These are phyloP conservation scores for Phytophthora podocarpi DNA, from an alignment of 352 stramenopile species.

Conservation along the genomic window DNA sequence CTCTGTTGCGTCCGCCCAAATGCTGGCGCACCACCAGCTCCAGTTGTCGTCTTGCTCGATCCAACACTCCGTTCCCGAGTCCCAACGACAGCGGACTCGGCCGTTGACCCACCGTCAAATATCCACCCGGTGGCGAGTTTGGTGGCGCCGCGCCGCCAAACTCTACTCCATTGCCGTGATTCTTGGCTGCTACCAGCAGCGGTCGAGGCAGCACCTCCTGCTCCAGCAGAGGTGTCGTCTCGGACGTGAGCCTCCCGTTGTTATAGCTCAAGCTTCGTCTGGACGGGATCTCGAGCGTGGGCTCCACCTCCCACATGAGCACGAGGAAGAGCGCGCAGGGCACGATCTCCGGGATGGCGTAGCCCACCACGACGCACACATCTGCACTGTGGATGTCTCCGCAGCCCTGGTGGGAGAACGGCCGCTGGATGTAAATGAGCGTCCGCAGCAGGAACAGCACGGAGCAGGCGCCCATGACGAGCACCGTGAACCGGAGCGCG, in stretches of 20 bases:
- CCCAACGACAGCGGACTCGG: conserved; percentile 70
- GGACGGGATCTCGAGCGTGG: conserved; percentile 66
- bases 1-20: conserved; percentile 30
- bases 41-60: conserved; percentile 47
- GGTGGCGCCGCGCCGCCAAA: neutral
- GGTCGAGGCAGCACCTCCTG: conserved; percentile 29
- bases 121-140: conserved; percentile 23
- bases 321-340: conserved; percentile 78
- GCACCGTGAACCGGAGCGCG: conserved; percentile 70
- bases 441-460: conserved; percentile 72
- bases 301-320: conserved; percentile 89
- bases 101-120: conserved; percentile 36
- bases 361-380: conserved; percentile 74
- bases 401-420: conserved; percentile 77
- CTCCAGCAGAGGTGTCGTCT: conserved; percentile 61
- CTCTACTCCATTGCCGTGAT: neutral
- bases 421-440: conserved; percentile 82
- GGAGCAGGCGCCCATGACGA: conserved; percentile 74
- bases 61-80: conserved; percentile 57
- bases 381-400: conserved; percentile 64
- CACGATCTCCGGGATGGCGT: conserved; percentile 73
- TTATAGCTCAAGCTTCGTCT: conserved; percentile 56
- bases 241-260: conserved; percentile 32
- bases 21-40: conserved; percentile 43
- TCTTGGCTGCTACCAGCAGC: conserved; percentile 21